Base-by-base conservation (phyloP, 495 filamentous ascomycete species). In the Penicillium canescens region DNA sequence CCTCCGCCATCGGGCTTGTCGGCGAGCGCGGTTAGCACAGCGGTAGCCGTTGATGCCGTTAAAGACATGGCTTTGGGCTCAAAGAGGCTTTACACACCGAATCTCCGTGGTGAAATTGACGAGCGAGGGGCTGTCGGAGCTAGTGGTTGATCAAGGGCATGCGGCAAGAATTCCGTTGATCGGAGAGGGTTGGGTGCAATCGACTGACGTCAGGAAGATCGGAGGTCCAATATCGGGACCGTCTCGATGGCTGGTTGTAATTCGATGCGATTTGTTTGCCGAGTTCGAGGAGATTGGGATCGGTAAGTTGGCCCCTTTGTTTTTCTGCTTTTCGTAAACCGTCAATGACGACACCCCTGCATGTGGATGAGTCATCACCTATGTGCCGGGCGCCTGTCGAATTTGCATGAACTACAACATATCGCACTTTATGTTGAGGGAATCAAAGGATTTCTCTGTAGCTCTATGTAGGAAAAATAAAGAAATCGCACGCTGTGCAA, bases 131-230 rank as follows among this genome's bases (percentile, higher is more conserved):
- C 44, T 53, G 48, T 50, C 45, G 44, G 28, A 40, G 49, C 50
- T 56, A 54, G 14, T 48, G 37, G 37, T 59, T 44, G 46, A 56
- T 64, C 28, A 41, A 57, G 60, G 45, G 52, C 57, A 55, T 56
- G 55, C 37, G 31, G 52, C 28, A 52, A 16, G 38, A 46, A 18
- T 45, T 41, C 14, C 46, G 36, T 28, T 49, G 36, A 38, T 53
- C 58, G 53, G 33, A 33, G 47, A 46, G 6, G 8, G 28, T 31
- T 31, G 28, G 28, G 28, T 31, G 9, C 28, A 31, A 62, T 57
- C 43, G 63, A 61, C 56, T 70, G 67, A 70, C 65, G 67, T 70
- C 67, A 70, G 57, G 53, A 40, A 42, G 37, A 34, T 52, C 26
- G 11, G 16, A 41, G 34, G 33, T 21, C 14, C 44, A 41, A 37